Evolutionary conservation across 176 grass and related monocot species (phyloP).

Genomic region (Calamus simplicifolius): DNA sequence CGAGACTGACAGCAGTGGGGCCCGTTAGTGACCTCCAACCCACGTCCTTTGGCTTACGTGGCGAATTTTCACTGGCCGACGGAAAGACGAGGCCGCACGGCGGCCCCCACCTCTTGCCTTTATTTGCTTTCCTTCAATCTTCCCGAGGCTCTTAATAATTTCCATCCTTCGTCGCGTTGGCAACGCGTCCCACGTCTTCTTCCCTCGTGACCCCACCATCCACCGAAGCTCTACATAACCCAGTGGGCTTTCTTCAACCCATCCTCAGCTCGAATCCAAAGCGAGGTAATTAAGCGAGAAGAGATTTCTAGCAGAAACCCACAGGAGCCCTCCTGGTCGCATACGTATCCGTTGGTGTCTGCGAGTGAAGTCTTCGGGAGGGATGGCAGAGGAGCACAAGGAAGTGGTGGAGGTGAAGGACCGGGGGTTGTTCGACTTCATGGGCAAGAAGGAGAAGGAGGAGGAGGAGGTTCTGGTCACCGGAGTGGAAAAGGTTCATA

Average conservation of each 20-base stretch:
- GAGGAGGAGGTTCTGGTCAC: slow-evolving; percentile 56
- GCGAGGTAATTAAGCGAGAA: no score
- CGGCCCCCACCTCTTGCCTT: no score
- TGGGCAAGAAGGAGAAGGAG: slow-evolving; percentile 57
- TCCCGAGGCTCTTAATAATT: no score
- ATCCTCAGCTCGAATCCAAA: slow-evolving; percentile 6
- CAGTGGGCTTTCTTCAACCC: neutral
- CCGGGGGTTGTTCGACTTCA: slow-evolving; percentile 51
- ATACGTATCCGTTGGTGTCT: neutral
- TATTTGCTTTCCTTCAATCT: no score
- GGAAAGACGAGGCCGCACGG: neutral
- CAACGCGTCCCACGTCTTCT: slow-evolving; percentile 16
- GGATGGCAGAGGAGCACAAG: slow-evolving; percentile 67
- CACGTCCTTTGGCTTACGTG: neutral
- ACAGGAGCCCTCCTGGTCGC: neutral
- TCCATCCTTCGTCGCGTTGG: slow-evolving; percentile 27
- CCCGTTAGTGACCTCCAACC: neutral
- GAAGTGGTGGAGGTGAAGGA: slow-evolving; percentile 61
- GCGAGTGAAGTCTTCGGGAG: neutral
- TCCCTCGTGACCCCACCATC: neutral
- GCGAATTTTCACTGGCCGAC: neutral
- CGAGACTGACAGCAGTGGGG: slow-evolving; percentile 2
- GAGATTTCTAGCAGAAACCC: neutral
- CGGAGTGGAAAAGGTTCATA: slow-evolving; percentile 36
- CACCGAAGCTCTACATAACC: slow-evolving; percentile 29